Conservation (phyloP, 805 yeast species). For the Saccharomycopsis selenospora region DNA sequence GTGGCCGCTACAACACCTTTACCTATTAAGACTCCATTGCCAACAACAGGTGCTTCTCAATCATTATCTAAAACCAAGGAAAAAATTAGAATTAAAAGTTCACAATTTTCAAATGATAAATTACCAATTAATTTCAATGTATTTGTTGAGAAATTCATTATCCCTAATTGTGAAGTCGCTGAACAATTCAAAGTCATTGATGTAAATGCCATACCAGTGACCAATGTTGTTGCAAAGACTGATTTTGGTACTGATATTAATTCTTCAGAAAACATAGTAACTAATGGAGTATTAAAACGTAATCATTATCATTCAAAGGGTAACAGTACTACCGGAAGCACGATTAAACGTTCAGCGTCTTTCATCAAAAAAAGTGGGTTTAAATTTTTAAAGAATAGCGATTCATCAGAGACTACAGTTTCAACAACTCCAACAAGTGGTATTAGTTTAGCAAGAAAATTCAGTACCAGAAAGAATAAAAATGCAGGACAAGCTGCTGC, state of each 20-base stretch:
- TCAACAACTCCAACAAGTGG: neutral
- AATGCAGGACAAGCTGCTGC: neutral
- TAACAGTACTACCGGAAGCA: neutral
- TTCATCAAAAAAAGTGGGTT: constrained; percentile 16
- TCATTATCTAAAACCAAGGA: neutral
- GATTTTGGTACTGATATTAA: neutral
- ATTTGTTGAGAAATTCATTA: constrained; percentile 14
- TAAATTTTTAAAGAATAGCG: constrained; percentile 5
- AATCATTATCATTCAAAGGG: neutral
- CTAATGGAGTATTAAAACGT: constrained; percentile 10
- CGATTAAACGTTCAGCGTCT: constrained; percentile 14
- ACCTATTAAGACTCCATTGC: too few species aligned
- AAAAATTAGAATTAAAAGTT: neutral
- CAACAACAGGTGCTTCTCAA: too few species aligned
- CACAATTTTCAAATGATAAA: constrained; percentile 7
- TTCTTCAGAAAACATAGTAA: constrained; percentile 12
- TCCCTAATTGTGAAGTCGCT: constrained; percentile 20
- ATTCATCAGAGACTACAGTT: neutral
- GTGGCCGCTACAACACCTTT: too few species aligned
- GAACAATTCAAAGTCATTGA: constrained; percentile 15
- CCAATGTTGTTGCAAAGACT: neutral
- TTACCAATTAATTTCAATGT: constrained; percentile 12
- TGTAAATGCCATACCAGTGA: neutral
- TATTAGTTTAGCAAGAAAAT: constrained; percentile 3
- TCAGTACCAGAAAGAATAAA: constrained; percentile 6